Evolutionary conservation across 2,329 filamentous ascomycete genomes (phyloP).

Genomic region (Aspergillus ustus): DNA sequence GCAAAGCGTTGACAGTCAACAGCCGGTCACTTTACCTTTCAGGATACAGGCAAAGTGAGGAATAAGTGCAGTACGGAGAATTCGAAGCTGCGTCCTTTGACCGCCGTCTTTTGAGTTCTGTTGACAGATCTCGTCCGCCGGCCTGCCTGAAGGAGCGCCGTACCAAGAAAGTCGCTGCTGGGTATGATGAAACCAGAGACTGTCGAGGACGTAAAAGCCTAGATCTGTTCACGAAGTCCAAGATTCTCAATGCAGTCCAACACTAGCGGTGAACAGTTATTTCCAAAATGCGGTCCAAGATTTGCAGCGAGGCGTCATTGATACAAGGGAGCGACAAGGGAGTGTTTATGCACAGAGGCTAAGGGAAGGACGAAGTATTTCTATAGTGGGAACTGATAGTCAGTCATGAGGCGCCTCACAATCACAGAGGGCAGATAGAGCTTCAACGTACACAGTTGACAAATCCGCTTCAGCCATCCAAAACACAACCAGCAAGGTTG

Average conservation of each 20-base stretch:
- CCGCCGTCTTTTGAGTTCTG: neutral
- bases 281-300: constrained; percentile 3
- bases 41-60: constrained; percentile 1
- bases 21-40: constrained; percentile 18
- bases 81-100: neutral
- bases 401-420: constrained; percentile 13
- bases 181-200: neutral
- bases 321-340: constrained; percentile 22
- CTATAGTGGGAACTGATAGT: constrained; percentile 16
- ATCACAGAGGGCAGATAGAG: constrained; percentile 12
- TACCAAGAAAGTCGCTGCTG: neutral
- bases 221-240: neutral
- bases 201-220: neutral
- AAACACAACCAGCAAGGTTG: constrained; percentile 20
- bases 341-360: constrained; percentile 9
- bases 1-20: neutral
- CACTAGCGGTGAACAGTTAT: constrained; percentile 5
- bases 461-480: constrained; percentile 29
- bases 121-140: neutral
- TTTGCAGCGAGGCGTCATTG: constrained; percentile 15
- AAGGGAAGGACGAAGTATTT: constrained; percentile 20
- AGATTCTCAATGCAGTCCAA: neutral
- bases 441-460: constrained; percentile 34
- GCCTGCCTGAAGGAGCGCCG: neutral
- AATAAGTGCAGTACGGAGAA: neutral